These are phyloP conservation scores for Colletotrichum costaricense DNA, from an alignment of 2,329 filamentous ascomycete species.

Conservation along the genomic window DNA sequence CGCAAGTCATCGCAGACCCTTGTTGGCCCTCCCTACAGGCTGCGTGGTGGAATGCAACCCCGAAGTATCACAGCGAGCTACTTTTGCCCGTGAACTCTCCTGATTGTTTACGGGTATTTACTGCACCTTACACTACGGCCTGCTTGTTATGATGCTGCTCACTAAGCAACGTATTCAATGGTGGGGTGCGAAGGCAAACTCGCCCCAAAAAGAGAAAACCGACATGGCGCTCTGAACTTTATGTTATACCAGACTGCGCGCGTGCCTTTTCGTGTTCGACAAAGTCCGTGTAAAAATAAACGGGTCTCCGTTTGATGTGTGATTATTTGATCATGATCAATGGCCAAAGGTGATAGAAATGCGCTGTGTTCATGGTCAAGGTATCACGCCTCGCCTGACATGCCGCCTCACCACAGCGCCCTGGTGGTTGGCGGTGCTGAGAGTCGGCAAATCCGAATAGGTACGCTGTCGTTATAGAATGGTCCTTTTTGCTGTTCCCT, in stretches of 20 bases:
- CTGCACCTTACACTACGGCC: background rate
- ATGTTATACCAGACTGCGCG: background rate
- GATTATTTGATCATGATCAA: background rate
- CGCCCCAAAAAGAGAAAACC: background rate
- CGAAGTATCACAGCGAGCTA: background rate
- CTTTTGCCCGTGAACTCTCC: background rate
- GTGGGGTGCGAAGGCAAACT: background rate
- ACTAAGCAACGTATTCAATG: background rate
- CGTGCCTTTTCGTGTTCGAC: background rate
- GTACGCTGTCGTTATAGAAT: conserved; percentile 71
- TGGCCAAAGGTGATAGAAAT: background rate
- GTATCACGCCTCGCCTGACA: background rate
- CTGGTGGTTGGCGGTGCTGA: conserved; percentile 22
- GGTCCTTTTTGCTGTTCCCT: conserved; percentile 65
- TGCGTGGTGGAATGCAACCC: background rate
- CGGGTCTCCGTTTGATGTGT: background rate
- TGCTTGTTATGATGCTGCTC: background rate
- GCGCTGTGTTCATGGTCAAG: background rate
- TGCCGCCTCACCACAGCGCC: conserved; percentile 15
- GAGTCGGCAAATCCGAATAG: conserved; percentile 65
- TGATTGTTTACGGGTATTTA: background rate
- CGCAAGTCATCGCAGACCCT: conserved; percentile 6
- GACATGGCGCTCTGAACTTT: background rate
- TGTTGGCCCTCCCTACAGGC: background rate
- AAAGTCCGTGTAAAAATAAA: background rate